Conservation (phyloP, 257 asterid genomes). For the Datura wrightii region DNA sequence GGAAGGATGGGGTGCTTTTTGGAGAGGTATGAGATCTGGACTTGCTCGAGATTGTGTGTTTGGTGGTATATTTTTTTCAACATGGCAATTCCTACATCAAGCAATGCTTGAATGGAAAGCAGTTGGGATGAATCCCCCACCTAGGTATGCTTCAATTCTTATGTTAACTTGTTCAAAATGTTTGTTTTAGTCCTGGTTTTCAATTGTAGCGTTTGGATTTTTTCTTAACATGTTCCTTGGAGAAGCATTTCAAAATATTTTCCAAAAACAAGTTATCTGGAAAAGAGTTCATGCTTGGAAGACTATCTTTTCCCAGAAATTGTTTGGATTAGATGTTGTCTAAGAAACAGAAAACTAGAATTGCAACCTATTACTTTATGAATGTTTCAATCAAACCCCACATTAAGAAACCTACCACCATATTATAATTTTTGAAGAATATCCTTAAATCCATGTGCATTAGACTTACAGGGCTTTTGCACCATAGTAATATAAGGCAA, state of each 20-base stretch:
- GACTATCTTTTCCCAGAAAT: constrained; percentile 2
- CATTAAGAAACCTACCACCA: neutral
- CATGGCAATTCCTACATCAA: constrained; percentile 78
- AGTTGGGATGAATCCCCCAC: constrained; percentile 82
- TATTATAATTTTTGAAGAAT: neutral
- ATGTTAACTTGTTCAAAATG: neutral
- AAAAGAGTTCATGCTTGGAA: neutral
- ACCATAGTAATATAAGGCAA: neutral
- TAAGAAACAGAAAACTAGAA: neutral
- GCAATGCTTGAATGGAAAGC: constrained; percentile 92
- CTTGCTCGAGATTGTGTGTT: constrained; percentile 84
- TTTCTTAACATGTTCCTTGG: neutral
- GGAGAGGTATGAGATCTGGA: constrained; percentile 92
- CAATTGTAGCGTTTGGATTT: neutral
- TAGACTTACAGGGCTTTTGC: neutral
- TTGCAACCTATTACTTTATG: neutral
- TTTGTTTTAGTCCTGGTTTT: neutral
- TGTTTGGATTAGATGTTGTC: neutral
- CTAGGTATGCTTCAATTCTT: constrained; percentile 61
- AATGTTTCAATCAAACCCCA: neutral
- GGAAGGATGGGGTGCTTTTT: constrained; percentile 87
- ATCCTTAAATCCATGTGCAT: neutral
- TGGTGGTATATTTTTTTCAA: constrained; percentile 84
- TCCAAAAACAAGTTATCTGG: neutral
- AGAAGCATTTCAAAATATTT: constrained; percentile 3